Conservation (phyloP, 805 yeast species). For the Suhomyces emberorum region DNA sequence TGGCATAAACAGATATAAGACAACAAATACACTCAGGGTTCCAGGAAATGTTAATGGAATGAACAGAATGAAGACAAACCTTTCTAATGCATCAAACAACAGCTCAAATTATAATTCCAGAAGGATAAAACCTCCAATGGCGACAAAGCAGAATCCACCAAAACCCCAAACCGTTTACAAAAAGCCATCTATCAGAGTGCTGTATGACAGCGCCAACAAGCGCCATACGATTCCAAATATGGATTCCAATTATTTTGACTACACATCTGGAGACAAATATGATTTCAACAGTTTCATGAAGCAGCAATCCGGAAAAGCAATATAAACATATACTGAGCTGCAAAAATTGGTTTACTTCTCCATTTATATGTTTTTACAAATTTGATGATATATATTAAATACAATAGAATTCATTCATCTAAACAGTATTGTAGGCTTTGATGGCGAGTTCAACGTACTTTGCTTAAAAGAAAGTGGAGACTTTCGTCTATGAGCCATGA, state of each 20-base stretch:
- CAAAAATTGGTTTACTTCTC: background rate
- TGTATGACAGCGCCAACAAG: slow-evolving; percentile 2
- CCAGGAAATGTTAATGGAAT: slow-evolving; percentile 2
- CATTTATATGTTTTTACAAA: background rate
- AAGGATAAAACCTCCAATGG: slow-evolving; percentile 17
- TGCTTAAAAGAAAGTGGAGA: background rate
- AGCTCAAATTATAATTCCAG: slow-evolving; percentile 19
- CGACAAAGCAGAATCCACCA: background rate
- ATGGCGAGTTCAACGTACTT: background rate
- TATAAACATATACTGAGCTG: no score
- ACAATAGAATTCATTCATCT: background rate
- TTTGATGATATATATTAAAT: background rate
- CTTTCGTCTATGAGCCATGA: background rate
- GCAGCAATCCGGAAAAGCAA: slow-evolving; percentile 21
- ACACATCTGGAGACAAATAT: slow-evolving; percentile 26
- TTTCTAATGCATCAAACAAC: slow-evolving; percentile 10
- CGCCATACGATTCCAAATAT: slow-evolving; percentile 8
- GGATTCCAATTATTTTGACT: slow-evolving; percentile 35
- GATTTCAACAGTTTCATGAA: slow-evolving; percentile 39
- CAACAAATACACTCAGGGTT: background rate
- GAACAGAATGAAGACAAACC: slow-evolving; percentile 3
- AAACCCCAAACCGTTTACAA: background rate
- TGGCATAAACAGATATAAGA: slow-evolving; percentile 1
- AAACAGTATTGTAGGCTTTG: slow-evolving; percentile 1
- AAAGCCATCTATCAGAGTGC: background rate